Percentiles rank a stretch among this genome's conserved stretches.
Conservation (phyloP, 495 filamentous ascomycete species). For the Neurospora africana region DNA sequence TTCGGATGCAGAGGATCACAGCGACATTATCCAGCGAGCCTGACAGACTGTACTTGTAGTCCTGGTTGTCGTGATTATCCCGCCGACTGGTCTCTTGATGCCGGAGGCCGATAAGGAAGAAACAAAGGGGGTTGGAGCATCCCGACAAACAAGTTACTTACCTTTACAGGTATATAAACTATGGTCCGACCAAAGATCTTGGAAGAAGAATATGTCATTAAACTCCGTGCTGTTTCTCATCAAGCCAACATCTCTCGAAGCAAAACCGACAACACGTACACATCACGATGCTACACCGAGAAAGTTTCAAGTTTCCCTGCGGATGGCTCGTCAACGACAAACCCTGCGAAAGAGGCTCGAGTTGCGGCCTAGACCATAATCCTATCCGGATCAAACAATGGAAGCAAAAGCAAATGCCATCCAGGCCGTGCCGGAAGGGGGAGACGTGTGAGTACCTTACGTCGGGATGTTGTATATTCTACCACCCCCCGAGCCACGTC, state of each 20-base stretch:
- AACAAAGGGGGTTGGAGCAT: background rate
- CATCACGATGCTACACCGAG: background rate
- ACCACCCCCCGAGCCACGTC: slow-evolving; percentile 1
- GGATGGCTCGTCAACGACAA: slow-evolving; percentile 1
- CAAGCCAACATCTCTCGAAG: background rate
- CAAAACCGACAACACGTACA: background rate
- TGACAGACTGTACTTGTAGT: background rate
- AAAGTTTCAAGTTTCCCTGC: background rate
- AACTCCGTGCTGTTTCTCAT: background rate
- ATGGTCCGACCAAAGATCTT: background rate
- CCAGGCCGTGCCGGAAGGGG: background rate
- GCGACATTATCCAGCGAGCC: background rate
- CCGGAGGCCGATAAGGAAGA: background rate
- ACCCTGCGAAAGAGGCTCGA: background rate
- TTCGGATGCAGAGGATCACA: background rate
- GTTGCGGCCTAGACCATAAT: background rate
- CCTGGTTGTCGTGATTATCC: background rate
- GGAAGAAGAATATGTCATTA: background rate
- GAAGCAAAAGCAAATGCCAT: background rate
- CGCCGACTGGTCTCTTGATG: background rate
- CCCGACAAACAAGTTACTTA: background rate
- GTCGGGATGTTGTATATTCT: slow-evolving; percentile 2
- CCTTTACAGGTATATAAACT: background rate
- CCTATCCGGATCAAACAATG: background rate
- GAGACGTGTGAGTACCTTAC: background rate